Base-by-base conservation (phyloP, 2,329 filamentous ascomycete genomes). In the Pseudogymnoascus sp. region DNA sequence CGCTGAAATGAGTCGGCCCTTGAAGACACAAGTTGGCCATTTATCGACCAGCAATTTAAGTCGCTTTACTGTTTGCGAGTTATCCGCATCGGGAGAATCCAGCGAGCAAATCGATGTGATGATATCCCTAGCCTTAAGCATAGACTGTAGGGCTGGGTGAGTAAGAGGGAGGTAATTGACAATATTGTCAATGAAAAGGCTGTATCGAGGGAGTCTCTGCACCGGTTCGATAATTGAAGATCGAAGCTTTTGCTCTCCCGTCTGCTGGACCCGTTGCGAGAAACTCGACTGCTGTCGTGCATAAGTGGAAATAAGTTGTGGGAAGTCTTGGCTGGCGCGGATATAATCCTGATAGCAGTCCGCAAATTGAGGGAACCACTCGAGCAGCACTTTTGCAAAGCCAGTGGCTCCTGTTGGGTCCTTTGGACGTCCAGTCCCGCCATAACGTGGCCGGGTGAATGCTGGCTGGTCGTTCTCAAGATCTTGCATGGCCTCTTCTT, bases 101-200 rank as follows among this genome's bases (percentile, higher is more conserved):
- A 97, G 87, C 14, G 93, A 95, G 74, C 94, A 99, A 43, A 99
- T 99, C 60, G 96, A 94, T 18, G 92, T 91, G 66, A 99, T 91
- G 60, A 96, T 89, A 72, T 97, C 94, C 66, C 93, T 83, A 0
- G 94, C 92, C 71, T 91, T 92, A 41, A 97, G 82, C 75, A 99
- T 87, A 2, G 82, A 81, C 66, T 89, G 87, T 60, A 96, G 80
- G 0, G 92, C 92, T 2, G 91, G 90, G 71, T 97, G 92, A 7
- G 89, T 86, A 58, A 92, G 84, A 4, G 93, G 92, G 16, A 97
- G 81, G 63, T 89, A 91, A 66, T 87, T 86, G 57, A 94, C 84
- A 70, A 99, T 97, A 69, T 95, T 92, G 75, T 99, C 94, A 68
- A 99, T 97, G 70, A 97, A 88, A 35, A 99, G 79, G 69, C 91